Conservation (phyloP, 805 yeast species). For the Metschnikowia orientalis region DNA sequence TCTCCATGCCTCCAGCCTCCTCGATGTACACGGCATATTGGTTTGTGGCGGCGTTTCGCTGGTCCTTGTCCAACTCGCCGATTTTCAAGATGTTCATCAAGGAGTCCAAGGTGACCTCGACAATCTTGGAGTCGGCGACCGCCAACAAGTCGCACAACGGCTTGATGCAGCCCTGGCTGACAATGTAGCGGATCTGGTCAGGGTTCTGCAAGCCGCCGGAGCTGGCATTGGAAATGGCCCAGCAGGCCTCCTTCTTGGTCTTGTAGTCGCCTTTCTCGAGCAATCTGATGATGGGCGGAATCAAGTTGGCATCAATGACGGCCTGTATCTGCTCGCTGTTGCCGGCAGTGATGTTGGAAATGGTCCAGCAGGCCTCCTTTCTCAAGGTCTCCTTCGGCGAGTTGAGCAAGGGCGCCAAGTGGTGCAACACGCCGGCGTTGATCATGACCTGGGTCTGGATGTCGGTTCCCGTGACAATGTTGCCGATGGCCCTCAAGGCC, state of each 20-base stretch:
- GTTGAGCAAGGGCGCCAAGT: conserved; percentile 71
- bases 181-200: conserved; percentile 89
- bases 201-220: conserved; percentile 92
- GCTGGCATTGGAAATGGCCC: conserved; percentile 98
- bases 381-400: conserved; percentile 89
- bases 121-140: conserved; percentile 84
- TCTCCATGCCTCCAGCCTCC: conserved; percentile 98
- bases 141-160: conserved; percentile 91
- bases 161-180: conserved; percentile 92
- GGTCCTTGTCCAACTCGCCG: conserved; percentile 90
- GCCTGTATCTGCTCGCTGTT: conserved; percentile 94
- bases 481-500: conserved; percentile 94
- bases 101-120: conserved; percentile 93
- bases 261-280: conserved; percentile 82
- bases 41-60: conserved; percentile 63
- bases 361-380: conserved; percentile 99
- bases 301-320: conserved; percentile 88
- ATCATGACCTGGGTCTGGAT: conserved; percentile 92
- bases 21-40: conserved; percentile 89
- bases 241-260: conserved; percentile 97
- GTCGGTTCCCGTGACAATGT: conserved; percentile 96
- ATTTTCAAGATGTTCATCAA: conserved; percentile 88
- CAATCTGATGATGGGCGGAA: conserved; percentile 85
- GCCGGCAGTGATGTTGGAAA: conserved; percentile 97
- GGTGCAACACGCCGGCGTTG: conserved; percentile 86